Base-by-base conservation (phyloP, 768 basidiomycete species). In the Heimioporus sp. region DNA sequence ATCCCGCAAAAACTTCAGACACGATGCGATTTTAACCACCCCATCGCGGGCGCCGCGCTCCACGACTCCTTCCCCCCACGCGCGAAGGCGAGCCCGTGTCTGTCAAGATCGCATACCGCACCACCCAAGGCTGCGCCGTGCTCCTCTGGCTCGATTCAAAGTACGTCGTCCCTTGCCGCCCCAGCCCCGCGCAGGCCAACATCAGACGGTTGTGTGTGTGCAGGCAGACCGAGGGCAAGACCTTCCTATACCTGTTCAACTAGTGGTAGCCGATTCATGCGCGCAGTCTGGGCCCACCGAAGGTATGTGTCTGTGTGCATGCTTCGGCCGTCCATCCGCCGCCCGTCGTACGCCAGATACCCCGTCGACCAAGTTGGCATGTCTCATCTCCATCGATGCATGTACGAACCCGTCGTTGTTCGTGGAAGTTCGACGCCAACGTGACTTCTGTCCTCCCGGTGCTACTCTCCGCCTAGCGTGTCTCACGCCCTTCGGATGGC, bases 221-320 rank as follows among this genome's bases (percentile, higher is more conserved):
- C 32, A 90, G 90, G 52, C 86, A 92, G 70, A 97, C 93, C 0
- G 89, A 90, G 53, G 92, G 92, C 9, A 92, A 92, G 58, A 72
- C 74, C 17, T 87, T 89, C 65, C 86, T 90, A 0, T 97, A 88
- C 70, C 69, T 98, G 15, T 98, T 94, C 74, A 92, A 90, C 53
- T 94, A 97, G 62, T 91, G 88, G 61, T 92, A 97, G 58, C 91
- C 95, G 4, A 96, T 94, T 58, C 87, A 95, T 63, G 89, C 89
- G 3, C 82, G 94, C 28, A 79, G 85, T 4, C 69, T 96, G 38
- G 79, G 81, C 1, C 94, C 93, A 2, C 63, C 92, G 51, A 95
- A 79, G 87, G 87, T 82, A 38, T n/a, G 0, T 5, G 10, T n/a
- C n/a, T n/a, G n/a, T n/a, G n/a, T n/a, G n/a, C n/a, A n/a, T 17